A percentile compares a stretch with the other conserved stretches of the same genome.
These are phyloP conservation scores for Coemansia umbellata DNA, from an alignment of 192 early-diverging fungal species.

Conservation along the genomic window DNA sequence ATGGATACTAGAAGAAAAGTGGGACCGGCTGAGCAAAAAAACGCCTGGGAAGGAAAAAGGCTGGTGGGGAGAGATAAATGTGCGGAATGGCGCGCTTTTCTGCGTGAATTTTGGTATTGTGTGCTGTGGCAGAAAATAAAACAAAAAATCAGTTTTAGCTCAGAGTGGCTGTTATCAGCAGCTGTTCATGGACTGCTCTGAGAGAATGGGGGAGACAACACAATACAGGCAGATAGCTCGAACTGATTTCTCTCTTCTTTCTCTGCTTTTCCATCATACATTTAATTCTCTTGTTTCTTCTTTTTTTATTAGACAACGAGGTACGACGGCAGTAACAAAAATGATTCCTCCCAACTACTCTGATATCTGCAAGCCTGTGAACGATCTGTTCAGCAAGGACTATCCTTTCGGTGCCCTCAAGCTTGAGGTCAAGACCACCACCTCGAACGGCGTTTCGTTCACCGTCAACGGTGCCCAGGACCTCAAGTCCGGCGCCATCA, in stretches of 20 bases:
- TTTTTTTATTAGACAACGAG: background rate
- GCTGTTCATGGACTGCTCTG: no score
- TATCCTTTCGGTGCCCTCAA: constrained; percentile 89
- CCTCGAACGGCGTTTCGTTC: constrained; percentile 95
- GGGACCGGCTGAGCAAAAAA: no score
- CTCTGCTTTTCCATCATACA: background rate
- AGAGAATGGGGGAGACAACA: no score
- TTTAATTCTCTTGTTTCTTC: background rate
- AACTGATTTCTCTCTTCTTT: background rate
- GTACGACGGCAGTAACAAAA: background rate
- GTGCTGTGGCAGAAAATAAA: no score
- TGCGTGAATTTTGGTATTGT: no score
- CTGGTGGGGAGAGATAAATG: no score
- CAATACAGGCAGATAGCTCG: background rate
- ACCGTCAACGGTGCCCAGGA: constrained; percentile 92
- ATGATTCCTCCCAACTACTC: constrained; percentile 80
- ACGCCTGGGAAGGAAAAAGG: no score
- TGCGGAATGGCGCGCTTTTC: no score
- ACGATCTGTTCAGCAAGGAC: constrained; percentile 96
- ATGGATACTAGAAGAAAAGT: no score
- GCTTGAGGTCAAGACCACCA: constrained; percentile 96
- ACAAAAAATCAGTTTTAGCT: no score
- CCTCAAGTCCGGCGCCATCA: constrained; percentile 91
- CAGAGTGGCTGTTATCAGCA: no score
- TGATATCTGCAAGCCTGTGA: constrained; percentile 92